Evolutionary conservation across 345 rosid species (phyloP).

Genomic region (Syzygium aqueum): DNA sequence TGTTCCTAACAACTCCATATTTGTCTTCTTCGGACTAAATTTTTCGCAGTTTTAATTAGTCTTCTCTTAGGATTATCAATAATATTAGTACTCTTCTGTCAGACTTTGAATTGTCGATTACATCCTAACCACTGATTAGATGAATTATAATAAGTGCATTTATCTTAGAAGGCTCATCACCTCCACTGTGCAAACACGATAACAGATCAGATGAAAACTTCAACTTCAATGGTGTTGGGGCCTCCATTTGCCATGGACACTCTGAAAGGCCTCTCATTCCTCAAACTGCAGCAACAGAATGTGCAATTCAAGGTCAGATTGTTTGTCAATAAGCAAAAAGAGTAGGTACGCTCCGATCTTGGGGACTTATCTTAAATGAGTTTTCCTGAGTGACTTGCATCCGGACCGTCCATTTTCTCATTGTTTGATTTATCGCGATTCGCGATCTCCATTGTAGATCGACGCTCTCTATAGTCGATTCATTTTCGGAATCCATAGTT

Average conservation of each 20-base stretch:
- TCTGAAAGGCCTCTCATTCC: too few species aligned
- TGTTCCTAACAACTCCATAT: too few species aligned
- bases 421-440: neutral
- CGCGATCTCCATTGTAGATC: neutral
- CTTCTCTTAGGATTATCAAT: neutral
- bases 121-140: neutral
- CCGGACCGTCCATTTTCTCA: neutral
- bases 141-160: neutral
- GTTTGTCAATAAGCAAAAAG: neutral
- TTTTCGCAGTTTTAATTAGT: neutral
- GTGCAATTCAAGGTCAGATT: too few species aligned
- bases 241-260: too few species aligned
- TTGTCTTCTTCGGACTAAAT: neutral
- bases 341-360: accelerated
- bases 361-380: too few species aligned
- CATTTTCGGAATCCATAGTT: neutral
- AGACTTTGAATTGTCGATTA: neutral
- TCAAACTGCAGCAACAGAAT: too few species aligned
- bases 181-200: neutral
- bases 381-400: neutral
- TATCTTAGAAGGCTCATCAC: neutral
- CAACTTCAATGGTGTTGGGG: neutral
- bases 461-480: neutral
- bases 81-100: neutral
- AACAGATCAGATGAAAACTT: neutral